Base-by-base conservation (phyloP, 208 protist genomes). In the Wallacemonas collosoma region DNA sequence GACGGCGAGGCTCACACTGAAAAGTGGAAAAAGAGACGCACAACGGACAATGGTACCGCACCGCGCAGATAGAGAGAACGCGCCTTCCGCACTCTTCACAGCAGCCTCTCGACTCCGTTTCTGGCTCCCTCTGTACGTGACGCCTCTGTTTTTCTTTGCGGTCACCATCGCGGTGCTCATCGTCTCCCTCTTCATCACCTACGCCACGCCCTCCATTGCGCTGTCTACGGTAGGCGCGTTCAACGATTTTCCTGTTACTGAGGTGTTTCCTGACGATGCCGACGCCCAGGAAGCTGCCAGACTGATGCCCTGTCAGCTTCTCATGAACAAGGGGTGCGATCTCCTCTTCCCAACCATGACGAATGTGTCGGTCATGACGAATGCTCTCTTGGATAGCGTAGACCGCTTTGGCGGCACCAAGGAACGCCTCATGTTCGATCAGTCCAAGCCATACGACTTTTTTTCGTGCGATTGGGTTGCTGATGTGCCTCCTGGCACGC, bases 111-210 rank as follows among this genome's bases (percentile, higher is more conserved):
- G 43, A n/a, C 36, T 44, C 14, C 60, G 43, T 5, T 41, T 38
- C 43, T 51, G 60, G 60, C 41, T 65, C 4, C 60, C 60, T 3
- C 43, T 50, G 38, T 48, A 65, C 60, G 11, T 65, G 14, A 26
- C 15, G 0, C n/a, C 8, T 4, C 8, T 65, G n/a, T 3, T 7
- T 15, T n/a, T 65, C n/a, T 14, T 65, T 14, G 15, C 36, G 3
- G 26, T 50, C 60, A 41, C 60, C 60, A 51, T 65, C 50, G 60
- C n/a, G 14, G 41, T 65, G 7, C 43, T 65, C 60, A 65, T 65
- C 43, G 43, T 48, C 40, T 51, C 60, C 12, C 11, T 65, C 41
- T 44, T 65, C 41, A 1, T 38, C 43, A 5, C 14, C n/a, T 65
- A 65, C 43, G 60, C 60, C 12, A 65, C 60, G 7, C 60, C 60